A percentile compares a stretch with the other conserved stretches of the same genome.
These are phyloP conservation scores for Porpolomopsis calyptriformis DNA, from an alignment of 768 basidiomycete genomes.

Conservation along the genomic window DNA sequence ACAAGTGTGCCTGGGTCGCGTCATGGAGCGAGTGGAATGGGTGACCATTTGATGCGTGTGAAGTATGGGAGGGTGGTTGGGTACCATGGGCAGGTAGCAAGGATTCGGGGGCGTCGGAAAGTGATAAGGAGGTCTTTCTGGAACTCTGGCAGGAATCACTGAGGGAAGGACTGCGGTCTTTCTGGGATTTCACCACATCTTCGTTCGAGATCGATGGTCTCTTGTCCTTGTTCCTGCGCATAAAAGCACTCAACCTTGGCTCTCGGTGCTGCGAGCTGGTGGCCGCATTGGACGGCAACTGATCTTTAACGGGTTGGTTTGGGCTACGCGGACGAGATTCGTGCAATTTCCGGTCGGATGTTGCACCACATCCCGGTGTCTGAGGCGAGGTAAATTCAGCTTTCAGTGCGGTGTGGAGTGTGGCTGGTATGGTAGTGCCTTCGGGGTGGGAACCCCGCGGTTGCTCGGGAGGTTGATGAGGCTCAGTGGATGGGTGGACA, in stretches of 20 bases:
- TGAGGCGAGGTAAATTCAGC: no score
- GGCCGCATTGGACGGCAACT: neutral
- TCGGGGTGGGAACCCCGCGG: constrained; percentile 8
- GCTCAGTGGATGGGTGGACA: neutral
- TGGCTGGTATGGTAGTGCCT: neutral
- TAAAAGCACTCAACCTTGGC: constrained; percentile 18
- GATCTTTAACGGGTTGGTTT: neutral
- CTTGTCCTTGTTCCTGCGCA: constrained; percentile 20
- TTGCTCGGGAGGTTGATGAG: neutral
- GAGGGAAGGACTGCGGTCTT: constrained; percentile 34
- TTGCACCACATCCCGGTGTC: no score
- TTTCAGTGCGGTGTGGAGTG: no score
- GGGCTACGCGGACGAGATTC: neutral
- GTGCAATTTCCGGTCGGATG: neutral
- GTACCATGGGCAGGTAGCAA: constrained; percentile 8
- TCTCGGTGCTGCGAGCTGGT: constrained; percentile 8
- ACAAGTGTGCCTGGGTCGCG: constrained; percentile 80
- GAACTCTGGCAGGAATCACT: constrained; percentile 14
- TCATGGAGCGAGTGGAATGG: constrained; percentile 57
- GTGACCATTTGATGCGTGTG: constrained; percentile 16
- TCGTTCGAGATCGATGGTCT: neutral
- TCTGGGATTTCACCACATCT: constrained; percentile 33
- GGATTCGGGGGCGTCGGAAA: constrained; percentile 15
- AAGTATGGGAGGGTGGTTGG: constrained; percentile 8
- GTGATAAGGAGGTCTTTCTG: constrained; percentile 14